Percentiles rank a stretch among this genome's conserved stretches.
phyloP scores from a whole-genome alignment of 768 basidiomycete species.

The Suillus alpinus region DNA sequence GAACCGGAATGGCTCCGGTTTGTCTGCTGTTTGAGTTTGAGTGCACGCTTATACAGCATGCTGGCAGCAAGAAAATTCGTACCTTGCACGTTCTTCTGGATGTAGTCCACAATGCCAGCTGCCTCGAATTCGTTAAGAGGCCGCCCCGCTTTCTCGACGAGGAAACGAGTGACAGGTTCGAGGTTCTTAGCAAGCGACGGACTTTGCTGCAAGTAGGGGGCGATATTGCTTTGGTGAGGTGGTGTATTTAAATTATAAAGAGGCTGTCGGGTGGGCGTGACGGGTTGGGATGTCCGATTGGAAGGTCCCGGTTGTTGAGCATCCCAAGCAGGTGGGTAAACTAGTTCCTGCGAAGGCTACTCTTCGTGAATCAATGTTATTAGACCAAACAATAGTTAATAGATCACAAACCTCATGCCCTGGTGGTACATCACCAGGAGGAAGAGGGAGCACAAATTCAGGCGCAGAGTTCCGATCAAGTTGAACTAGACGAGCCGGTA shows the following conservation, averaged over 20 bases:
- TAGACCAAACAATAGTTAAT: background rate
- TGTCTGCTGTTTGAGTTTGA: slow-evolving; percentile 28
- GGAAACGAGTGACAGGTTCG: slow-evolving; percentile 46
- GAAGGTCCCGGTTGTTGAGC: slow-evolving; percentile 2
- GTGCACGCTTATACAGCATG: slow-evolving; percentile 11
- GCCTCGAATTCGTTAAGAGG: slow-evolving; percentile 52
- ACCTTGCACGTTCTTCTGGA: slow-evolving; percentile 53
- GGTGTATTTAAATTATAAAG: slow-evolving; percentile 15
- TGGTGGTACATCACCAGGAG: slow-evolving; percentile 7
- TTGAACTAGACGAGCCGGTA: slow-evolving; percentile 23
- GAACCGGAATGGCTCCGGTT: slow-evolving; percentile 62
- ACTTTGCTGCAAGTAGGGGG: slow-evolving; percentile 1
- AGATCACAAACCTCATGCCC: background rate
- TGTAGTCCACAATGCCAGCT: slow-evolving; percentile 52
- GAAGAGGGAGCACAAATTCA: slow-evolving; percentile 15
- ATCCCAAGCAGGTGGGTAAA: slow-evolving; percentile 9
- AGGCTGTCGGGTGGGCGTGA: slow-evolving; percentile 10
- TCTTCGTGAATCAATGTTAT: background rate
- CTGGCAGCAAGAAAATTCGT: slow-evolving; percentile 10
- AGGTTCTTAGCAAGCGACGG: slow-evolving; percentile 41
- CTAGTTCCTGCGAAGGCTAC: background rate
- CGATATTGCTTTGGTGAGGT: background rate
- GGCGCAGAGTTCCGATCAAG: slow-evolving; percentile 11
- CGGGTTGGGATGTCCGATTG: background rate
- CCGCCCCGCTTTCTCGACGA: slow-evolving; percentile 45